Base-by-base conservation (phyloP, 345 rosid species). In the Noccaea bulbosa region DNA sequence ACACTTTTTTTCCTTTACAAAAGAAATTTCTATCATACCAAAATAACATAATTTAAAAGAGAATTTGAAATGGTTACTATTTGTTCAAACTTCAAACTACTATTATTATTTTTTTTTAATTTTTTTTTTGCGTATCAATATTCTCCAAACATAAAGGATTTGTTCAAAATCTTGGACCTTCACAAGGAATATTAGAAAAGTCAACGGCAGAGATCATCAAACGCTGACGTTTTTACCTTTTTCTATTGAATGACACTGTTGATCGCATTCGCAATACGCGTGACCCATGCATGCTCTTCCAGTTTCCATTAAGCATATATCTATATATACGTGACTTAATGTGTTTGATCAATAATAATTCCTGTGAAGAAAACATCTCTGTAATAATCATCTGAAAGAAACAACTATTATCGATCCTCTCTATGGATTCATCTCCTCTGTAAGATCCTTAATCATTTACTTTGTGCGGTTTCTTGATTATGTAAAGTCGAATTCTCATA, bases 341-440 rank as follows among this genome's bases (percentile, higher is more conserved):
- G n/a, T 11, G 51, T 49, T 11, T 52, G 33, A 49, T 70, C 59
- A 24, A 14, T 2, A 38, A 9, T 51, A 50, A 32, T 60, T 60
- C 14, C 2, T 47, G 4, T 33, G 4, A 35, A 27, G 0, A 10
- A 47, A 48, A 4, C 51, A 50, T 70, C 22, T 47, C 27, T 62
- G 12, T 32, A 17, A 8, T 35, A 69, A 41, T n/a, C 38, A 7
- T 45, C 38, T 9, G 14, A 39, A 39, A 41, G 15, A 15, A 32
- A 50, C 10, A 16, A 15, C 15, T 52, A 30, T 52, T 41, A 8
- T 7, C 46, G 3, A 55, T 64, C 60, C 41, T 48, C 37, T 57
- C 45, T 20, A 73, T 73, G 77, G 77, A 60, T 73, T 51, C 8
- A 38, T 24, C 72, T 66, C 46, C 17, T 9, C 27, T 49, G 72